Percentiles rank a stretch among this genome's conserved stretches.
phyloP scores from a whole-genome alignment of 2,329 filamentous ascomycete species.

The Colletotrichum higginsianum region DNA sequence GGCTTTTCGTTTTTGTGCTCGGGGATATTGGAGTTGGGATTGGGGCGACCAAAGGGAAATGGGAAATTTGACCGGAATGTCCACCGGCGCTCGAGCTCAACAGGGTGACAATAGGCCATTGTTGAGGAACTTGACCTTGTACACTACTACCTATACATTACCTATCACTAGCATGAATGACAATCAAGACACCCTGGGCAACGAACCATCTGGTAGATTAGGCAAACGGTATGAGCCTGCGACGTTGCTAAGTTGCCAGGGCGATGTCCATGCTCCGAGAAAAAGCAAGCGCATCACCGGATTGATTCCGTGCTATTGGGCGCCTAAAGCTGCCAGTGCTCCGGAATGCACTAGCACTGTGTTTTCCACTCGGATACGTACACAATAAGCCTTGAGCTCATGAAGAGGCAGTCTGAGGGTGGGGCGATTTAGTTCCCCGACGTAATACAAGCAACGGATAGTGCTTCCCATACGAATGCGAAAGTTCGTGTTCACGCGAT shows the following conservation, averaged over 20 bases:
- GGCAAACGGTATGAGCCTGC: neutral
- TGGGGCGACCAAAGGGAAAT: constrained; percentile 15
- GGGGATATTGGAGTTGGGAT: constrained; percentile 39
- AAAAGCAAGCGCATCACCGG: neutral
- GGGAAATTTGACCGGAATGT: constrained; percentile 16
- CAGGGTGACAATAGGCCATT: neutral
- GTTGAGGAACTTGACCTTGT: constrained; percentile 22
- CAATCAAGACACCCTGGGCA: constrained; percentile 14
- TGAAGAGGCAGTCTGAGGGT: no score
- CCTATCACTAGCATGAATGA: constrained; percentile 10
- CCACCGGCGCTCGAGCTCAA: constrained; percentile 10
- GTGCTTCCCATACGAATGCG: neutral
- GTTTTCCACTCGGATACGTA: no score
- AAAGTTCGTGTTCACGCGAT: neutral
- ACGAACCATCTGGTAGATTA: neutral
- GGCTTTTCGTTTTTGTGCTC: constrained; percentile 41
- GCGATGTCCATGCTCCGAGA: neutral
- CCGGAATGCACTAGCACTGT: no score
- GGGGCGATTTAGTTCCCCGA: neutral
- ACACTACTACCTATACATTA: constrained; percentile 22
- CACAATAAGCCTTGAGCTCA: neutral
- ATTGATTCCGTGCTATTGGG: no score
- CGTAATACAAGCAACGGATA: no score
- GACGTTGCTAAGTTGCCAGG: neutral
- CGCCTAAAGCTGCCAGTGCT: neutral